These are phyloP conservation scores for Triticum dicoccoides DNA, from an alignment of 176 grass and related monocot species.

Conservation along the genomic window DNA sequence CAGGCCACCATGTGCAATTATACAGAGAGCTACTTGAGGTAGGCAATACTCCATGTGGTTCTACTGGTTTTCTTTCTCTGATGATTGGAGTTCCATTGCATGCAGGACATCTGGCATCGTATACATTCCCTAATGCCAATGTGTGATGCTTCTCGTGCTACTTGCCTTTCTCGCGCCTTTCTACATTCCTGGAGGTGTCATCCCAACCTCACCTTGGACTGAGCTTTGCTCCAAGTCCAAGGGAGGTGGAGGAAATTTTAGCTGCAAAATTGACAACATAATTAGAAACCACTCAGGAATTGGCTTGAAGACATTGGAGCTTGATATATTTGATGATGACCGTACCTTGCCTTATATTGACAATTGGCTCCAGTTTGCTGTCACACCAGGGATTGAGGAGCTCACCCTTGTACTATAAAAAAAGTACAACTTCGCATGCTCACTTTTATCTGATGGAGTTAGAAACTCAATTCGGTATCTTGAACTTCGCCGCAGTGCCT, in stretches of 20 bases:
- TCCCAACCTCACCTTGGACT: background rate
- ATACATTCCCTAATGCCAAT: background rate
- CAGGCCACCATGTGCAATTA: background rate
- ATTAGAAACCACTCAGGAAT: background rate
- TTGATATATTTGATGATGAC: background rate
- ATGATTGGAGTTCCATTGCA: background rate
- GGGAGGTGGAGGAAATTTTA: background rate
- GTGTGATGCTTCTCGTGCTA: constrained; percentile 23
- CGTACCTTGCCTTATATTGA: background rate
- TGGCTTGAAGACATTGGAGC: background rate
- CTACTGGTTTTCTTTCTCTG: background rate
- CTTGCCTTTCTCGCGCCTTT: constrained; percentile 18
- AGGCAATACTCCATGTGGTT: background rate
- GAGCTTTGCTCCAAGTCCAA: background rate
- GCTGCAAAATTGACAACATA: background rate
- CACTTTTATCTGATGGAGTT: background rate
- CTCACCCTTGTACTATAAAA: background rate
- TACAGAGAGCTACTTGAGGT: background rate
- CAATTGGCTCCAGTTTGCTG: background rate
- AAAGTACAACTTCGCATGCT: constrained; percentile 16
- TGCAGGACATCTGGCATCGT: constrained; percentile 18
- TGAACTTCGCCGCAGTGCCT: background rate
- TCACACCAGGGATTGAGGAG: constrained; percentile 16
- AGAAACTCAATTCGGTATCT: background rate
- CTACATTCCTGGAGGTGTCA: background rate